Percentiles rank a stretch among this genome's conserved stretches.
Evolutionary conservation across 2,329 filamentous ascomycete species (phyloP).

Genomic region (Botrytis pseudocinerea): DNA sequence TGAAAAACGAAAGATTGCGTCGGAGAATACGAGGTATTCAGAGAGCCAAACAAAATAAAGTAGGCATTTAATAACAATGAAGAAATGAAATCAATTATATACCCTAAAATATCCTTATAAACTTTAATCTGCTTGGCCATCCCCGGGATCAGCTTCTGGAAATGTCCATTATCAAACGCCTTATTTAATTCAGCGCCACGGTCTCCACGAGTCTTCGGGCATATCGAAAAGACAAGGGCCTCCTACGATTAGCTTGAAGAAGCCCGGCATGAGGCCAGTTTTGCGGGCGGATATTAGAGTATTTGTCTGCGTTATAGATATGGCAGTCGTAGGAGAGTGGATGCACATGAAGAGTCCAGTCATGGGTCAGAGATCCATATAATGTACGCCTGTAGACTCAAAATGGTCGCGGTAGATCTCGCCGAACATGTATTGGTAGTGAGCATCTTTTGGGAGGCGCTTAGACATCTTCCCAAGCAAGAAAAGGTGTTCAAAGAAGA

Average conservation of each 20-base stretch:
- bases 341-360: slow-evolving; percentile 27
- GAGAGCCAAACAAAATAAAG: background rate
- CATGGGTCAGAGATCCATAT: slow-evolving; percentile 36
- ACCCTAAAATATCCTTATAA: slow-evolving; percentile 23
- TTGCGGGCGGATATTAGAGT: slow-evolving; percentile 27
- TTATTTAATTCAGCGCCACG: slow-evolving; percentile 31
- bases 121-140: slow-evolving; percentile 24
- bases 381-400: slow-evolving; percentile 28
- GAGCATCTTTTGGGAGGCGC: slow-evolving; percentile 25
- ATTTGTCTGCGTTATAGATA: slow-evolving; percentile 28
- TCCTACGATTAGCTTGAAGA: slow-evolving; percentile 27
- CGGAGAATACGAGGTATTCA: background rate
- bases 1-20: background rate
- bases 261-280: slow-evolving; percentile 23
- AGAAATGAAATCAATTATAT: background rate
- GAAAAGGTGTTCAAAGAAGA: background rate
- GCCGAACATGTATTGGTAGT: slow-evolving; percentile 27
- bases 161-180: slow-evolving; percentile 29
- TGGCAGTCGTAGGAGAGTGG: slow-evolving; percentile 26
- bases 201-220: slow-evolving; percentile 33
- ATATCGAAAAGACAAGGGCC: slow-evolving; percentile 28
- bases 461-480: background rate
- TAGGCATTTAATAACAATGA: background rate
- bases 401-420: slow-evolving; percentile 28
- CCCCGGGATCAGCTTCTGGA: slow-evolving; percentile 20